Conservation (phyloP, 2,329 filamentous ascomycete genomes). For the Scorias spongiosa region DNA sequence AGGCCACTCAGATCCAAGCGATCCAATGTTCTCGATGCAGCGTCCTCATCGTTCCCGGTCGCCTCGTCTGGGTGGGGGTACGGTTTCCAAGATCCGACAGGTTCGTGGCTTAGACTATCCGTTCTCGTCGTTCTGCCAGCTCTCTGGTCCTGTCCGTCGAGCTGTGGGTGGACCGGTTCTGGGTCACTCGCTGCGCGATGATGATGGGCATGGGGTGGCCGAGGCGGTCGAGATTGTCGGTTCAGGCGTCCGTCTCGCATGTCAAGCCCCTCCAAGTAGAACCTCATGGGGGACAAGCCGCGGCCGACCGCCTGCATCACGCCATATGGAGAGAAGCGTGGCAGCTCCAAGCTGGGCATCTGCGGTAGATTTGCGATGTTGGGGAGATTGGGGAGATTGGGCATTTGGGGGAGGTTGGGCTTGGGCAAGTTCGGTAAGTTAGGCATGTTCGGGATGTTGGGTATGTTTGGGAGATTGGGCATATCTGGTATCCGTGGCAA, state of each 20-base stretch:
- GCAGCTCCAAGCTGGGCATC: conserved; percentile 19
- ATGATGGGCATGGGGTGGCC: background rate
- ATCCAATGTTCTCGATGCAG: background rate
- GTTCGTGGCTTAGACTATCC: background rate
- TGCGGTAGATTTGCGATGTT: conserved; percentile 11
- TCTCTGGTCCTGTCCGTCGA: background rate
- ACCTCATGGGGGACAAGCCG: conserved; percentile 30
- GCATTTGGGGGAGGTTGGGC: conserved; percentile 2
- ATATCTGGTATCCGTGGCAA: conserved; percentile 3
- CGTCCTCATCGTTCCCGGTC: background rate
- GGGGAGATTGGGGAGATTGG: conserved; percentile 18
- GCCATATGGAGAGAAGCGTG: conserved; percentile 28
- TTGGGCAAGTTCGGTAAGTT: conserved; percentile 16
- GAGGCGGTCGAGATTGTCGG: background rate
- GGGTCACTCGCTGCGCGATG: background rate
- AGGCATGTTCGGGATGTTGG: conserved; percentile 11
- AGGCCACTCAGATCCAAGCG: background rate
- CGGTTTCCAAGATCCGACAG: background rate
- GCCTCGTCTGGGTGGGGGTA: too few species aligned
- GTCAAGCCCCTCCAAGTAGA: conserved; percentile 25
- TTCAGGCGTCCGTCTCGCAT: conserved; percentile 4
- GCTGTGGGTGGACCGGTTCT: background rate
- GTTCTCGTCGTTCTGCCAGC: background rate
- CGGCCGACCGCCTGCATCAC: conserved; percentile 31
- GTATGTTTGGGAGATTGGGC: conserved; percentile 2